A percentile compares a stretch with the other conserved stretches of the same genome.
These are phyloP conservation scores for Mytilinidion resinicola DNA, from an alignment of 495 filamentous ascomycete species.

Conservation along the genomic window DNA sequence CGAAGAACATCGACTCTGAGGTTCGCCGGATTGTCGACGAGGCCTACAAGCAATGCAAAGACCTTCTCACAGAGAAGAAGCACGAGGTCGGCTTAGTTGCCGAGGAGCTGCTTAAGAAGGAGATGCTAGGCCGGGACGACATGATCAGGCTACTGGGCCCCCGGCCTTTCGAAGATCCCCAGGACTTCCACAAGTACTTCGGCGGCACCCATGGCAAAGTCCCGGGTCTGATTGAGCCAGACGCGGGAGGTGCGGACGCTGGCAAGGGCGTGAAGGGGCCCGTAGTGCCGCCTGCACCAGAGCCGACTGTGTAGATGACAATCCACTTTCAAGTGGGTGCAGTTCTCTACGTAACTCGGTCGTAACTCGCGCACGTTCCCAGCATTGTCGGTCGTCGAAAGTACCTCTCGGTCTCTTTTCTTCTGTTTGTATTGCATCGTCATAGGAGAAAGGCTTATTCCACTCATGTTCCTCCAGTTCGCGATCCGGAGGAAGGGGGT, in stretches of 20 bases:
- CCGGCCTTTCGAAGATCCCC: conserved; percentile 71
- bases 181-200: conserved; percentile 93
- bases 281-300: conserved; percentile 13
- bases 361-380: too few relatives aligned
- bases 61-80: conserved; percentile 78
- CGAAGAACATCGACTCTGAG: conserved; percentile 81
- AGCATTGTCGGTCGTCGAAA: too few relatives aligned
- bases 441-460: not conserved
- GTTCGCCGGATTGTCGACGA: conserved; percentile 84
- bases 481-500: not conserved
- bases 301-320: not conserved
- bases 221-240: conserved; percentile 21
- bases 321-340: not conserved
- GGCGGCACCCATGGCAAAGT: conserved; percentile 31
- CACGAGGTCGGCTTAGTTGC: conserved; percentile 81
- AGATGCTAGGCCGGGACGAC: conserved; percentile 84
- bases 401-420: too few relatives aligned
- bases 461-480: not conserved
- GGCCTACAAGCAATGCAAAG: conserved; percentile 83
- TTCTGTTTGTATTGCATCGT: too few relatives aligned
- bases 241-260: not conserved
- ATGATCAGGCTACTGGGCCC: conserved; percentile 81
- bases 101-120: conserved; percentile 87
- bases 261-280: conserved; percentile 23
- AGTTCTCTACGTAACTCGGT: not conserved